These are phyloP conservation scores for Podospora pseudopauciseta DNA, from an alignment of 495 filamentous ascomycete species.

Conservation along the genomic window DNA sequence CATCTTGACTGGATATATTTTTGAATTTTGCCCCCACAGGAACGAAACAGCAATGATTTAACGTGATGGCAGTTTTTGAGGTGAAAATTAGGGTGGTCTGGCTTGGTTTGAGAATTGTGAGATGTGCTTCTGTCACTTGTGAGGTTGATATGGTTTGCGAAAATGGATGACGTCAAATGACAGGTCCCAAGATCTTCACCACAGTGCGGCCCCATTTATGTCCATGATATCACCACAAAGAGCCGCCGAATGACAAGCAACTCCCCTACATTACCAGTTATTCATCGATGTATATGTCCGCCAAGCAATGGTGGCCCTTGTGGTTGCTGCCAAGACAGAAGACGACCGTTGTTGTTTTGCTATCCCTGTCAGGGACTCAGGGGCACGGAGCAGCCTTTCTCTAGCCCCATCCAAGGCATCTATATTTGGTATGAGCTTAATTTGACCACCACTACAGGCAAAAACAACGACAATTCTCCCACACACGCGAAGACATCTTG, in stretches of 20 bases:
- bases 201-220: not conserved
- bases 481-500: not conserved
- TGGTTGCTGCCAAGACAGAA: not conserved
- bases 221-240: slow-evolving; percentile 1
- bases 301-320: not conserved
- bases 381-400: not conserved
- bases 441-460: not conserved
- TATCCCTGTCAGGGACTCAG: not conserved
- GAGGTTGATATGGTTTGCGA: not conserved
- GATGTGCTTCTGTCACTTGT: not conserved
- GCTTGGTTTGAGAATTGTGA: too few species aligned
- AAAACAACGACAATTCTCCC: not conserved
- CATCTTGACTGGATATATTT: slow-evolving; percentile 8
- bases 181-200: not conserved
- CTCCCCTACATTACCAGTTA: too few species aligned
- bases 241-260: not conserved
- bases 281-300: not conserved
- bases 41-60: too few species aligned
- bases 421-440: not conserved
- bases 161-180: not conserved
- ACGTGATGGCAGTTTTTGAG: not conserved
- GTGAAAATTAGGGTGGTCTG: not conserved
- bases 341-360: not conserved
- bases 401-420: not conserved
- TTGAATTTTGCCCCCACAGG: not conserved